Conservation (phyloP, 2,329 filamentous ascomycete species). For the Penicillium polonicum region DNA sequence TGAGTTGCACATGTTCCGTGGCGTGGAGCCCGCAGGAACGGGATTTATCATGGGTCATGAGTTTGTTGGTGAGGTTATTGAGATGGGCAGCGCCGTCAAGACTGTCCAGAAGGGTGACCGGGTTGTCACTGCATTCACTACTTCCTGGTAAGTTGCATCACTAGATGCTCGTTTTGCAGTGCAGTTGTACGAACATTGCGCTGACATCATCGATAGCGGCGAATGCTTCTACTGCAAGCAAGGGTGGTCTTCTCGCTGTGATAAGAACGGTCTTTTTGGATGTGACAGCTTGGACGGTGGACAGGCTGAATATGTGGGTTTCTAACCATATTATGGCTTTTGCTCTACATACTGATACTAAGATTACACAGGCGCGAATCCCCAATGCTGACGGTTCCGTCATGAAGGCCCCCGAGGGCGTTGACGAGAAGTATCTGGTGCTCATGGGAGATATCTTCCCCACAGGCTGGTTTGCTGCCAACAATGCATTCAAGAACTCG, state of each 20-base stretch:
- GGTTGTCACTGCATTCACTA: constrained; percentile 80
- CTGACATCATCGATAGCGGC: constrained; percentile 44
- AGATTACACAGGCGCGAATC: constrained; percentile 59
- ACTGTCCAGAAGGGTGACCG: constrained; percentile 71
- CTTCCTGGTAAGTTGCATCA: constrained; percentile 61
- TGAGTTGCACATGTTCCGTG: constrained; percentile 83
- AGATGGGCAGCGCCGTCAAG: constrained; percentile 66
- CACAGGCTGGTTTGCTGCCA: constrained; percentile 76
- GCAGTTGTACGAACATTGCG: neutral
- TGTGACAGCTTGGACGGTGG: constrained; percentile 68
- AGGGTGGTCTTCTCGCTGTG: constrained; percentile 74
- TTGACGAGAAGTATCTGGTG: constrained; percentile 72
- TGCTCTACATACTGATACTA: constrained; percentile 10
- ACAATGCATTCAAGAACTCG: constrained; percentile 70
- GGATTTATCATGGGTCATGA: constrained; percentile 74
- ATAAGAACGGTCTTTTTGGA: constrained; percentile 69
- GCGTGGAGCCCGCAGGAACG: constrained; percentile 68
- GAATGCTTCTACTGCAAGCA: constrained; percentile 83
- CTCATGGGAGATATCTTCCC: constrained; percentile 95
- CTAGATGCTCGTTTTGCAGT: neutral
- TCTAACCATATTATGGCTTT: neutral
- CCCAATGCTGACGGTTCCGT: constrained; percentile 78
- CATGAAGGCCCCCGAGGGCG: constrained; percentile 68
- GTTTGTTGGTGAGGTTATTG: constrained; percentile 74
- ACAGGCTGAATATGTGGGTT: constrained; percentile 70